Evolutionary conservation across 306 rosid species (phyloP).

Genomic region (Neltuma alba): DNA sequence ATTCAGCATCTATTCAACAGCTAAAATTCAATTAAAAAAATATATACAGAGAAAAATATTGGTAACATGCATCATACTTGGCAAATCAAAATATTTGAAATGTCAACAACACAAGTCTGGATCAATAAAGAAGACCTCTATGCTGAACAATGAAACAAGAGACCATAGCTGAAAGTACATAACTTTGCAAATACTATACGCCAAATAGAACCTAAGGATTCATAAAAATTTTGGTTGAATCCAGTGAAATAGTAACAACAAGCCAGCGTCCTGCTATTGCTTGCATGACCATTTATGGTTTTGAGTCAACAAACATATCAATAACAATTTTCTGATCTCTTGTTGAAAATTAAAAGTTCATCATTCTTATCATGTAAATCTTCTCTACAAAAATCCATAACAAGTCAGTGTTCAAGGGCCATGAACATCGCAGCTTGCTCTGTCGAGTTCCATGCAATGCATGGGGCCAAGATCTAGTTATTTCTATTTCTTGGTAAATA

Average conservation of each 20-base stretch:
- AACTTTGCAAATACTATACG: neutral
- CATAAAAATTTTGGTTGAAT: neutral
- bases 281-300: neutral
- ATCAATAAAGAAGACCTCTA: neutral
- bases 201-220: neutral
- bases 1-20: neutral
- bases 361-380: constrained; percentile 17
- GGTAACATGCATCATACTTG: neutral
- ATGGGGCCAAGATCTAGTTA: neutral
- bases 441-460: neutral
- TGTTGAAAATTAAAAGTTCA: constrained; percentile 1
- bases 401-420: neutral
- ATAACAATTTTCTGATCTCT: constrained; percentile 15
- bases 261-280: neutral
- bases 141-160: neutral
- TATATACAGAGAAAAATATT: no score
- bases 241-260: constrained; percentile 21
- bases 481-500: constrained; percentile 8
- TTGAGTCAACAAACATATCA: neutral
- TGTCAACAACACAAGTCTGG: neutral
- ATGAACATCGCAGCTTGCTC: neutral
- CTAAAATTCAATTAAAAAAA: neutral
- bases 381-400: neutral
- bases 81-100: neutral
- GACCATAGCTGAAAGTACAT: neutral